Evolutionary conservation across 441 rosid species (phyloP), one percentile per base, ranked within the genome.

Genomic region (Erodium texanum): DNA sequence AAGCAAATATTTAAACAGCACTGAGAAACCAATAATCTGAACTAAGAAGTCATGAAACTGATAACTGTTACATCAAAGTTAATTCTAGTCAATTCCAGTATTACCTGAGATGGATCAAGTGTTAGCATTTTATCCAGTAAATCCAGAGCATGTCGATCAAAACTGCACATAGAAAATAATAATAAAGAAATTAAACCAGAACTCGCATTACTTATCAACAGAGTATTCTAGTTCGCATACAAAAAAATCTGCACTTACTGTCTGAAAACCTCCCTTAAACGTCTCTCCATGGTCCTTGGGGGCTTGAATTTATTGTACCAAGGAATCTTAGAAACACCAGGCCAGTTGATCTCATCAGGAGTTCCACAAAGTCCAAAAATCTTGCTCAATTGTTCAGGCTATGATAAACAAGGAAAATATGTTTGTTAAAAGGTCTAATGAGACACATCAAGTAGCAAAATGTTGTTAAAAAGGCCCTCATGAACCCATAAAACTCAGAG

Each of bases 301-400:
- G 99, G 91, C 81, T 94, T 94, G 77, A 86, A 85, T 76, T 87
- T 91, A 78, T 78, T 86, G 74, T 89, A 94, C 96, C 94, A 92
- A 24, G 98, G 97, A 79, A 85, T 87, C 81, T 88, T 87, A 4
- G 96, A 79, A 76, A 86, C 98, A 20, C 96, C 98, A 16, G 97
- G 97, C 99, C 99, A 94, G 70, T 77, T 94, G 80, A 70, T 81
- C 76, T 92, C 98, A 77, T 92, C 93, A 14, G 98, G 94, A 9
- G 96, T 84, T 70, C 99, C 99, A 75, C 99, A 94, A 56, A 94
- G 85, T 73, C 89, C 99, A 72, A 86, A 94, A 63, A 94, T 94
- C 79, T 91, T 94, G 78, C 82, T 92, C 73, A 94, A 77, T 79
- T 94, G 99, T 78, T 94, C 97, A 24, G 82, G 86, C 99, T 93